phyloP scores from a whole-genome alignment of 1,284 basidiomycete genomes.

The Ceratobasidium sp. region DNA sequence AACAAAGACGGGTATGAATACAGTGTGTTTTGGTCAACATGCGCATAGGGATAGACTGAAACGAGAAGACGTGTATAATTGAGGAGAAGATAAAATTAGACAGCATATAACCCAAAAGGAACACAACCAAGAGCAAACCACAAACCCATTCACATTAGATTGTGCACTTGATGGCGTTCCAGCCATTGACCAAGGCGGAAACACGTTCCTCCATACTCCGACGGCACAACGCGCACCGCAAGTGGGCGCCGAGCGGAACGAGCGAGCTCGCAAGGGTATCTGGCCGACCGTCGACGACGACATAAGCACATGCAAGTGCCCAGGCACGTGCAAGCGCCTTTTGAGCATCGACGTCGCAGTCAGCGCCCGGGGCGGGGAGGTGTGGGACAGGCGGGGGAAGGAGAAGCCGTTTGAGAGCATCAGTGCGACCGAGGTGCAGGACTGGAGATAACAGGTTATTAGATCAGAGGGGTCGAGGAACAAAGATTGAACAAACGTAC shows the following conservation, averaged over 20 bases:
- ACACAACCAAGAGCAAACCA: neutral
- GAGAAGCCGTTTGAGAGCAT: constrained; percentile 62
- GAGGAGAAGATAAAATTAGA: neutral
- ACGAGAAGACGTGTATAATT: constrained; percentile 2
- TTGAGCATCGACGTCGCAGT: constrained; percentile 1
- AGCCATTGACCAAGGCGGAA: constrained; percentile 8
- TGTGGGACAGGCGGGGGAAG: constrained; percentile 57
- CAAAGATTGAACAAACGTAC: neutral
- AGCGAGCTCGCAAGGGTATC: constrained; percentile 6
- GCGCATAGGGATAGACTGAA: too few relatives aligned
- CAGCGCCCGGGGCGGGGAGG: neutral
- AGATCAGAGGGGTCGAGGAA: neutral
- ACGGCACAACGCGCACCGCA: constrained; percentile 14
- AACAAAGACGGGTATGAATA: constrained; percentile 13
- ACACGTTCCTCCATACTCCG: constrained; percentile 20
- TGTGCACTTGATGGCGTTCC: constrained; percentile 16
- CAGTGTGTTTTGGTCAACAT: neutral
- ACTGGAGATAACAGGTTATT: constrained; percentile 45
- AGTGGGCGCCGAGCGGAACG: constrained; percentile 21
- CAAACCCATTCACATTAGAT: neutral
- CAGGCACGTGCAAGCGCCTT: constrained; percentile 13
- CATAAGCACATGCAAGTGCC: constrained; percentile 27
- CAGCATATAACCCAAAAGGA: neutral
- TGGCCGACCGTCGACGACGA: constrained; percentile 14
- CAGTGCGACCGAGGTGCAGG: constrained; percentile 63